Evolutionary conservation across 176 grass and related monocot species (phyloP).

Genomic region (Triticum dicoccoides): DNA sequence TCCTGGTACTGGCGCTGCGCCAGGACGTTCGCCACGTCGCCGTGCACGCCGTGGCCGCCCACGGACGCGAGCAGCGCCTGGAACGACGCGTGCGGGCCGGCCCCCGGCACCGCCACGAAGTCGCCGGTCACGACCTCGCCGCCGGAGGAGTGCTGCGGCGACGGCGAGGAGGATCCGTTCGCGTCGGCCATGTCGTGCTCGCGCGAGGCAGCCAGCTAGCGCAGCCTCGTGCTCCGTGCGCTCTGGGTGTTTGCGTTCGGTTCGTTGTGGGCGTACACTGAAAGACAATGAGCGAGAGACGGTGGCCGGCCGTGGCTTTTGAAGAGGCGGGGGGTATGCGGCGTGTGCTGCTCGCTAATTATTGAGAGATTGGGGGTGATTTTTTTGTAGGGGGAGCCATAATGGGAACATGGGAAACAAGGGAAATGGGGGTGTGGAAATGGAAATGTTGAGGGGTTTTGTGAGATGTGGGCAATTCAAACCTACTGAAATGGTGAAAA

Average conservation of each 20-base stretch:
- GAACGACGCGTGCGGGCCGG: background rate
- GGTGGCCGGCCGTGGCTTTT: conserved; percentile 16
- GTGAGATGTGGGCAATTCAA: background rate
- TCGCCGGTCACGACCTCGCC: background rate
- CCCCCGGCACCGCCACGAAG: background rate
- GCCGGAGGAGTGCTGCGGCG: background rate
- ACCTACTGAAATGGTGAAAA: background rate
- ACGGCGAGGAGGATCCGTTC: conserved; percentile 14
- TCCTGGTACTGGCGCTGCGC: conserved; percentile 7
- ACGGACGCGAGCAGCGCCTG: conserved; percentile 19
- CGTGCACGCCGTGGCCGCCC: background rate
- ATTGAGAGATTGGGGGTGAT: background rate
- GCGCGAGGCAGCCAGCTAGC: background rate
- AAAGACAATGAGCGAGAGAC: background rate
- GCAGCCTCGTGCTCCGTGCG: background rate
- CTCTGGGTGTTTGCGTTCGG: background rate
- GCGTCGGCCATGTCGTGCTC: conserved; percentile 36
- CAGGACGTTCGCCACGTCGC: background rate
- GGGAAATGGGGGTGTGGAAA: background rate
- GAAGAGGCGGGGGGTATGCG: background rate
- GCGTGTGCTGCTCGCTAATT: background rate
- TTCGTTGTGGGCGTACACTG: background rate
- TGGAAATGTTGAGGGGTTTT: background rate
- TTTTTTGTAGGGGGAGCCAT: background rate
- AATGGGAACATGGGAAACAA: background rate